Evolutionary conservation across 2,329 filamentous ascomycete genomes (phyloP).

Genomic region (Bretziella fagacearum): DNA sequence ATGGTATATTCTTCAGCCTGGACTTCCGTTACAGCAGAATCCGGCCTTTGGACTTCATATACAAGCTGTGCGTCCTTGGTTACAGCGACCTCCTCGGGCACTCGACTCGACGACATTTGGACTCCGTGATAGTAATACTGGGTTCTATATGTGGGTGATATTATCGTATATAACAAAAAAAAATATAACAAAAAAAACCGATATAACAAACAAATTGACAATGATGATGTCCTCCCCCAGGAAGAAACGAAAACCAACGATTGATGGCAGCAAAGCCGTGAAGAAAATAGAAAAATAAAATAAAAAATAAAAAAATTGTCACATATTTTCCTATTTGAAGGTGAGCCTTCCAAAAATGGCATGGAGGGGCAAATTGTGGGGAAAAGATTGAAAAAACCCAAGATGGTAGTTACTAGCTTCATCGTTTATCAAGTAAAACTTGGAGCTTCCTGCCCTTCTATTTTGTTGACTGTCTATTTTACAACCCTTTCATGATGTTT

Average conservation of each 20-base stretch:
- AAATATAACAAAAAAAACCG: not conserved
- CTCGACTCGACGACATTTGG: not conserved
- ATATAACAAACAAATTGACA: not conserved
- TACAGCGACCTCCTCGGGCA: not conserved
- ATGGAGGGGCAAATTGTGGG: too few species aligned
- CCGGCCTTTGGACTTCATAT: not conserved
- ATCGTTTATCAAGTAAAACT: too few species aligned
- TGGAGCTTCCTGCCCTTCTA: too few species aligned
- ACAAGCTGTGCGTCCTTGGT: not conserved
- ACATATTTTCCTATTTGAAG: too few species aligned
- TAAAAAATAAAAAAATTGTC: not conserved
- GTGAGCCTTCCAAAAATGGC: too few species aligned
- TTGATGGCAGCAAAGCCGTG: slow-evolving; percentile 1
- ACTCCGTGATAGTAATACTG: not conserved
- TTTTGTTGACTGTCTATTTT: too few species aligned
- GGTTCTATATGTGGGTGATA: not conserved
- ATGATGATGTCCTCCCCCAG: slow-evolving; percentile 4
- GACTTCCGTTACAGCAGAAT: not conserved
- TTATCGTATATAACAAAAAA: not conserved
- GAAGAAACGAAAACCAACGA: slow-evolving; percentile 10
- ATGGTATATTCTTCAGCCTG: slow-evolving; percentile 26
- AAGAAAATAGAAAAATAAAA: slow-evolving; percentile 2
- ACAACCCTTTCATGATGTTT: too few species aligned
- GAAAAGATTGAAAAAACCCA: too few species aligned
- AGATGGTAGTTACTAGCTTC: too few species aligned